These are phyloP conservation scores for Amphicarpaea edgeworthii DNA, from an alignment of 306 rosid genomes.

Conservation along the genomic window DNA sequence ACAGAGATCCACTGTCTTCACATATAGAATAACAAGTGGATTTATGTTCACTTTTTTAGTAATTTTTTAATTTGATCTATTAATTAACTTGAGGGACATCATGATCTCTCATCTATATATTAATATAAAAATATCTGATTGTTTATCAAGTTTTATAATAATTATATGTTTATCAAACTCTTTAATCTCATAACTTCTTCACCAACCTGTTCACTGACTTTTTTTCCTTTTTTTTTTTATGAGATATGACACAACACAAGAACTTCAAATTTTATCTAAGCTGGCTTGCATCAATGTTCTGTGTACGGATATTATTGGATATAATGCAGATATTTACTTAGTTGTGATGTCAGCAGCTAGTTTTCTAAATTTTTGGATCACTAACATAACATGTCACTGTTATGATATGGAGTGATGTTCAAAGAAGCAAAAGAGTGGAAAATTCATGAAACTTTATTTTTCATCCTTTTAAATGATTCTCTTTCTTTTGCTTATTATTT, in stretches of 20 bases:
- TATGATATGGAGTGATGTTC: constrained; percentile 22
- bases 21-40: no score
- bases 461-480: background rate
- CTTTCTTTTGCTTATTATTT: background rate
- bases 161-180: no score
- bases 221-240: constrained; percentile 40
- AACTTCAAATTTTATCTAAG: constrained; percentile 53
- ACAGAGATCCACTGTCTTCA: no score
- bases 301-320: constrained; percentile 47
- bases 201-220: constrained; percentile 37
- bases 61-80: no score
- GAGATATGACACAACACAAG: constrained; percentile 37
- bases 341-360: constrained; percentile 15
- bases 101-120: no score
- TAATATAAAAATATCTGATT: no score
- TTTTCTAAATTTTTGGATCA: constrained; percentile 18
- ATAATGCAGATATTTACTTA: background rate
- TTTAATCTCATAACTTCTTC: no score
- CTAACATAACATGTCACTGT: background rate
- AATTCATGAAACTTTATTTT: background rate
- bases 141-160: no score
- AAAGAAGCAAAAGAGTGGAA: constrained; percentile 22
- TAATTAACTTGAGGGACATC: no score
- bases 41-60: no score
- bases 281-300: background rate